phyloP scores from a whole-genome alignment of 345 rosid species.

The Nasturtium officinale region DNA sequence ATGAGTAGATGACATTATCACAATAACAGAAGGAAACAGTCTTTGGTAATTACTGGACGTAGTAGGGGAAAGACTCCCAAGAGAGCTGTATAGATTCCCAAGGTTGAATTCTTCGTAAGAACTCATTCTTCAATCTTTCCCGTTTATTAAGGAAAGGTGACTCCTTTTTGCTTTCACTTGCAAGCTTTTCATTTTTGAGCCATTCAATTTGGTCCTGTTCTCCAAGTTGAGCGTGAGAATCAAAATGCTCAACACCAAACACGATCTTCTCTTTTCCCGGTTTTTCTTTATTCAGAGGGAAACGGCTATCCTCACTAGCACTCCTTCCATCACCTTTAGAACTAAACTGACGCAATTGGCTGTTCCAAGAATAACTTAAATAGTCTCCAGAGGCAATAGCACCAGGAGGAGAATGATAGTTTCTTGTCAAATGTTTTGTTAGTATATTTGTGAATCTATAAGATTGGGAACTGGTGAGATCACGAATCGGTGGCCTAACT shows the following conservation, averaged over 20 bases:
- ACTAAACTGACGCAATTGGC: slow-evolving; percentile 61
- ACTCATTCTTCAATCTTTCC: slow-evolving; percentile 74
- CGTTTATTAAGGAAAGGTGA: slow-evolving; percentile 74
- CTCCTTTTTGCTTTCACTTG: slow-evolving; percentile 71
- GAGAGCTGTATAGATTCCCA: slow-evolving; percentile 92
- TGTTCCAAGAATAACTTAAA: slow-evolving; percentile 34
- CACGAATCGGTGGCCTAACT: slow-evolving; percentile 44
- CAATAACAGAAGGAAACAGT: neutral
- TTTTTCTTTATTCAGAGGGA: slow-evolving; percentile 58
- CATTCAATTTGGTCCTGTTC: slow-evolving; percentile 94
- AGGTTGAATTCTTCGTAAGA: slow-evolving; percentile 76
- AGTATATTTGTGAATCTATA: slow-evolving; percentile 34
- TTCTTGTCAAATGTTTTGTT: slow-evolving; percentile 45
- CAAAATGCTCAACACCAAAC: slow-evolving; percentile 43
- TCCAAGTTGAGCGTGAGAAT: slow-evolving; percentile 73
- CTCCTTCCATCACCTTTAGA: slow-evolving; percentile 85
- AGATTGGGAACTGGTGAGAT: slow-evolving; percentile 41
- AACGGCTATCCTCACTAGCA: slow-evolving; percentile 66
- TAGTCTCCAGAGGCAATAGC: slow-evolving; percentile 34
- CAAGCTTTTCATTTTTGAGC: slow-evolving; percentile 75
- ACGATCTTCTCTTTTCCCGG: slow-evolving; percentile 35
- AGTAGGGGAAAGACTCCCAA: slow-evolving; percentile 87
- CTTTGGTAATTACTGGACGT: slow-evolving; percentile 61
- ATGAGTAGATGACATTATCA: neutral
- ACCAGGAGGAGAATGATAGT: slow-evolving; percentile 35